Evolutionary conservation across 2,329 filamentous ascomycete species (phyloP).

Genomic region (Penicillium sp.): DNA sequence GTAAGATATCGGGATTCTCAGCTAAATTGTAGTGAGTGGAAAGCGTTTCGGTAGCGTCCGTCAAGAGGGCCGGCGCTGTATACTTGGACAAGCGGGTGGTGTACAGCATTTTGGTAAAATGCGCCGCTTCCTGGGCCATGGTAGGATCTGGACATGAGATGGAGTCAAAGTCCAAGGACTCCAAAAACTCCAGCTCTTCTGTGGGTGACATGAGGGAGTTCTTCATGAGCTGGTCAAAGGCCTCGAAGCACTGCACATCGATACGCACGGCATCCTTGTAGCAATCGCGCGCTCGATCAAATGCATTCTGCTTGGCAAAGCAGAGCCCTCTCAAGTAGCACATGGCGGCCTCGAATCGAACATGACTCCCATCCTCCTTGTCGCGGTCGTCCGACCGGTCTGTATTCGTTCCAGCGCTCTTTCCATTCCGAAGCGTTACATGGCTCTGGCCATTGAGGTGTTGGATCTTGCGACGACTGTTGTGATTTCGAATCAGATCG

Average conservation of each 20-base stretch:
- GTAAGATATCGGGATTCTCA: conserved; percentile 79
- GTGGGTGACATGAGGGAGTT: conserved; percentile 85
- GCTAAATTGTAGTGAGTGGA: conserved; percentile 88
- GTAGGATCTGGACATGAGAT: conserved; percentile 63
- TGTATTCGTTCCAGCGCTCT: conserved; percentile 41
- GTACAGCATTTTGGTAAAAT: conserved; percentile 94
- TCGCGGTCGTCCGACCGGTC: conserved; percentile 58
- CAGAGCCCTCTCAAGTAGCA: conserved; percentile 91
- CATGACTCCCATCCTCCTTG: conserved; percentile 64
- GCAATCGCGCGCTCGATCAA: conserved; percentile 94
- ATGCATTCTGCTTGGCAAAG: conserved; percentile 94
- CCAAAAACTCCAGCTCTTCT: conserved; percentile 84
- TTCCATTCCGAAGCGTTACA: conserved; percentile 45
- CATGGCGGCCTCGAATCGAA: conserved; percentile 93
- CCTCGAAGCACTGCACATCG: conserved; percentile 96
- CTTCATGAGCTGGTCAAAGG: conserved; percentile 95
- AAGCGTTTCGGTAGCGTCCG: conserved; percentile 78
- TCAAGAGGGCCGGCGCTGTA: conserved; percentile 75
- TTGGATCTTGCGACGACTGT: conserved; percentile 63
- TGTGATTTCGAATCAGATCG: conserved; percentile 69
- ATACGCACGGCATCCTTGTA: conserved; percentile 97
- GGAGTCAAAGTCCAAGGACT: conserved; percentile 83
- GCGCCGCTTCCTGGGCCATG: conserved; percentile 74
- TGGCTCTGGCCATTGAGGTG: conserved; percentile 53
- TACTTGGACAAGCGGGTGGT: conserved; percentile 95